Base-by-base conservation (phyloP, 2,329 filamentous ascomycete genomes). In the Monilinia polystroma region DNA sequence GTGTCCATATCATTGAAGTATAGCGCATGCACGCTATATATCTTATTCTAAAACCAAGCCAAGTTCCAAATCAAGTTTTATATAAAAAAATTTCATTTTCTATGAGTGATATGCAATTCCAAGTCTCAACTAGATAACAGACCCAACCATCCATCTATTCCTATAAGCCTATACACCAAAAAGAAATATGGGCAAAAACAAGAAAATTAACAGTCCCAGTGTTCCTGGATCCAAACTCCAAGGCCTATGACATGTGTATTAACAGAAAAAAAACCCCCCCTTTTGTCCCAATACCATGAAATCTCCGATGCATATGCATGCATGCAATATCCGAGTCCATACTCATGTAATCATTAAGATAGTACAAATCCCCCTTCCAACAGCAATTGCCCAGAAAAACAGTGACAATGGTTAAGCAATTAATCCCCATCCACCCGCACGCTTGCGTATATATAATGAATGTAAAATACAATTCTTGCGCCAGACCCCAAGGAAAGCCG, bases 291-390 rank as follows among this genome's bases (percentile, higher is more conserved):
- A 38, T 23, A 14, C 45, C 45, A 18, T 35, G 29, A 60, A 26
- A 8, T 20, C 32, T 60, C 45, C 58, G 35, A 59, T 59, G 43
- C 41, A 47, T 59, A n/a, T 45, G 23, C 41, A 41, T 41, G 38
- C 55, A 20, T 45, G 45, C 57, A 60, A 51, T 49, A 51, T 38
- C 45, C 45, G 58, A 49, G 43, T 60, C 29, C 57, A 35, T 60
- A 38, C 45, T 45, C 45, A 38, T 60, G 32, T 38, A 51, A 23
- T 23, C 45, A 51, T 60, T 60, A 60, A 38, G 45, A 60, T 29
- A 60, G 49, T 26, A 38, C 29, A 38, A 29, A 38, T 38, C 23
- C 14, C 45, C 45, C 14, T 11, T 51, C 29, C 29, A 6, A 8
- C n/a, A 14, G 18, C 45, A n/a, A 18, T 51, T 51, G 45, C 38